Percentiles rank a stretch among this genome's conserved stretches.
These are phyloP conservation scores for Hansfordia pulvinata DNA, from an alignment of 2,329 filamentous ascomycete species.

Conservation along the genomic window DNA sequence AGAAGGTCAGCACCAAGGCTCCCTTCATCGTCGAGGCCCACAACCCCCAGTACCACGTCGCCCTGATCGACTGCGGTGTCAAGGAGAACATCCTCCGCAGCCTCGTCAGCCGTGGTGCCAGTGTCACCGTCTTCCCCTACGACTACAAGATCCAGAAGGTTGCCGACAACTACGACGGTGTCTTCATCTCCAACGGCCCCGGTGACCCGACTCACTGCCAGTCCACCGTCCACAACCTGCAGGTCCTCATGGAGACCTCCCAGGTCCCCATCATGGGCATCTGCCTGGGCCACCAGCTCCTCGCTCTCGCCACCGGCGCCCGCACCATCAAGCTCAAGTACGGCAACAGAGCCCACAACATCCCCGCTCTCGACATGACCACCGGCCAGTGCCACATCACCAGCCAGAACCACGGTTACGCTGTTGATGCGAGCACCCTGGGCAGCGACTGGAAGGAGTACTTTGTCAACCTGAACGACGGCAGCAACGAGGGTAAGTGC, in stretches of 20 bases:
- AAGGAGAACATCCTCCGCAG: slow-evolving; percentile 99
- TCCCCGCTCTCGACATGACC: slow-evolving; percentile 84
- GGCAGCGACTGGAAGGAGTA: slow-evolving; percentile 89
- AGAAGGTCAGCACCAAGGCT: slow-evolving; percentile 93
- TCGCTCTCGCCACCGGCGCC: slow-evolving; percentile 79
- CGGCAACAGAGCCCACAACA: slow-evolving; percentile 97
- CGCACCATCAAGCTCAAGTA: slow-evolving; percentile 97
- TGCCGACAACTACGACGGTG: slow-evolving; percentile 90
- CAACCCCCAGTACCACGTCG: slow-evolving; percentile 76
- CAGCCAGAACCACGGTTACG: slow-evolving; percentile 96
- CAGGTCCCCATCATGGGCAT: slow-evolving; percentile 94
- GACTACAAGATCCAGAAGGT: slow-evolving; percentile 98
- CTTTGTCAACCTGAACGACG: slow-evolving; percentile 96
- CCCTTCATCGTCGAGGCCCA: slow-evolving; percentile 88
- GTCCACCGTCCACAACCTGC: slow-evolving; percentile 84
- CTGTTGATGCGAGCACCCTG: slow-evolving; percentile 74
- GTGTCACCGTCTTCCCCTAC: slow-evolving; percentile 88
- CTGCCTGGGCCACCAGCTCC: slow-evolving; percentile 90
- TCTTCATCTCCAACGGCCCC: slow-evolving; percentile 98
- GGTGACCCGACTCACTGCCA: slow-evolving; percentile 97
- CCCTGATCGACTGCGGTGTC: slow-evolving; percentile 93
- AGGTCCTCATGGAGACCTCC: slow-evolving; percentile 80
- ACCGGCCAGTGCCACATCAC: slow-evolving; percentile 98
- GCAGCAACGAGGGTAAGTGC: slow-evolving; percentile 71
- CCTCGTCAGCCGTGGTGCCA: slow-evolving; percentile 80